Conservation (phyloP, 139 green algal species). For the Chlamydomonas urium region DNA sequence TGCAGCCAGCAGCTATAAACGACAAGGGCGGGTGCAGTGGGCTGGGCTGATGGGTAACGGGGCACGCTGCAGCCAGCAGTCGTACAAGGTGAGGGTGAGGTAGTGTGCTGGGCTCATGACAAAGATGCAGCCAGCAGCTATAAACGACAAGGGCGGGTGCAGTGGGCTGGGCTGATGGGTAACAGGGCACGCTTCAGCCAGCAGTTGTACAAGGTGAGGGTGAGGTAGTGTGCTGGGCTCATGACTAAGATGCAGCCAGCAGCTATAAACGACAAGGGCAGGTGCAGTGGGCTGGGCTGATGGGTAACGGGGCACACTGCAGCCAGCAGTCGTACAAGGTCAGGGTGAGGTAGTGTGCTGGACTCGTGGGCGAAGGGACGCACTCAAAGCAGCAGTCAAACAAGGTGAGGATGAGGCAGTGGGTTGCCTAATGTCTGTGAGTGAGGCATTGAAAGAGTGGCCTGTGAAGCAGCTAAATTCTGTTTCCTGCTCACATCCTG, state of each 20-base stretch:
- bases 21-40: slow-evolving; percentile 64
- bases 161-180: slow-evolving; percentile 93
- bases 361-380: slow-evolving; percentile 87
- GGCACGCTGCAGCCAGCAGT: slow-evolving; percentile 68
- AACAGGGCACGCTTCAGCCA: slow-evolving; percentile 66
- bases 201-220: slow-evolving; percentile 6
- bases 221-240: too few relatives aligned
- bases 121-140: neutral
- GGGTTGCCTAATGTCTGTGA: too few relatives aligned
- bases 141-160: slow-evolving; percentile 27
- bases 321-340: neutral
- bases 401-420: slow-evolving; percentile 67
- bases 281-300: slow-evolving; percentile 91
- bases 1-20: too few relatives aligned
- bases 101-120: neutral
- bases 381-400: slow-evolving; percentile 65
- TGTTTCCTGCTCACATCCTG: too few relatives aligned
- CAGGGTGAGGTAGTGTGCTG: too few relatives aligned
- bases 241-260: neutral
- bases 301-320: slow-evolving; percentile 90
- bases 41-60: slow-evolving; percentile 90
- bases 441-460: too few relatives aligned
- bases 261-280: neutral
- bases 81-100: slow-evolving; percentile 76
- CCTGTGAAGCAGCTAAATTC: too few relatives aligned